Percentiles rank a stretch among this genome's conserved stretches.
Evolutionary conservation across 768 basidiomycete species (phyloP).

Genomic region (Termitomyces sp.): DNA sequence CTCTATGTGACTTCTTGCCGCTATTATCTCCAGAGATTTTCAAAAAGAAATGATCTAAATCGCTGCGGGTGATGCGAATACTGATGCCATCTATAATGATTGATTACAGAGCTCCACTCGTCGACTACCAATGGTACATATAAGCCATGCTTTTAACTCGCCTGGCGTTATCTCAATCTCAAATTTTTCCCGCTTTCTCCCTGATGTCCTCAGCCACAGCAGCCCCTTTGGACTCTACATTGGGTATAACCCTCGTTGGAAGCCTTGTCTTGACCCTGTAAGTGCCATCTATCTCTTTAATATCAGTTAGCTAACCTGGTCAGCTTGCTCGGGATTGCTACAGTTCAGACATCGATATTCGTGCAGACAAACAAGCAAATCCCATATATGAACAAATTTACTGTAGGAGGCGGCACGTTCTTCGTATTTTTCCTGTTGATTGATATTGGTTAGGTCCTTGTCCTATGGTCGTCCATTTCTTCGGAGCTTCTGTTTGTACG

Average conservation of each 20-base stretch:
- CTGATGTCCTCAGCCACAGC: background rate
- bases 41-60: too few species aligned
- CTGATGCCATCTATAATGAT: too few species aligned
- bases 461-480: background rate
- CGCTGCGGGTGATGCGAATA: too few species aligned
- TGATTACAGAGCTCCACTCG: too few species aligned
- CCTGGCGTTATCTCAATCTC: too few species aligned
- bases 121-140: too few species aligned
- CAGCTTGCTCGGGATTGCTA: constrained; percentile 1
- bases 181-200: too few species aligned
- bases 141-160: too few species aligned
- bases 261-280: background rate
- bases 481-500: background rate
- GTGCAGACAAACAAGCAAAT: background rate
- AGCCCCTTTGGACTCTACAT: background rate
- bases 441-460: background rate
- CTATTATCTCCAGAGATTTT: too few species aligned
- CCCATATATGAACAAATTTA: background rate
- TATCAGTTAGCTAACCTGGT: background rate
- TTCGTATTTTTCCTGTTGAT: background rate
- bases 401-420: background rate
- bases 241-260: background rate
- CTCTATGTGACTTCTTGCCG: too few species aligned
- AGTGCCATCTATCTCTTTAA: background rate
- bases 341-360: background rate